phyloP scores from a whole-genome alignment of 148 eudicot genomes.

The Vaccinium corymbosum region DNA sequence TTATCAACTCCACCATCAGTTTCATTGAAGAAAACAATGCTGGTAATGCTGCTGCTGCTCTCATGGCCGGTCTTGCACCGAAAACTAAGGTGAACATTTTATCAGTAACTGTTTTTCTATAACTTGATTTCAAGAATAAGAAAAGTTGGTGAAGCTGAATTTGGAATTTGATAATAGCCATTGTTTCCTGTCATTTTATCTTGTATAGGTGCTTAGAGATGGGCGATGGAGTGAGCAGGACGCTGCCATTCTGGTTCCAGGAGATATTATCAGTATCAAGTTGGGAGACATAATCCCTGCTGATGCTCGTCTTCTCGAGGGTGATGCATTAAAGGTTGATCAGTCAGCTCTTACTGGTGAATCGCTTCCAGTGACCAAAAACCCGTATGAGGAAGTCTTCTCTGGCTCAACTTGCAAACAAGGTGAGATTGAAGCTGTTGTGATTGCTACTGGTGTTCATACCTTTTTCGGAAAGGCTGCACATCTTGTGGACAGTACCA shows the following conservation, averaged over 20 bases:
- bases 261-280: slow-evolving; percentile 88
- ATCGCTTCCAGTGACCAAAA: slow-evolving; percentile 87
- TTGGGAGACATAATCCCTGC: slow-evolving; percentile 91
- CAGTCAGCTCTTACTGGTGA: slow-evolving; percentile 96
- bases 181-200: background rate
- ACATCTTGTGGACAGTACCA: slow-evolving; percentile 94
- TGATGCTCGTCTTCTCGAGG: slow-evolving; percentile 94
- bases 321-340: slow-evolving; percentile 83
- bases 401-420: slow-evolving; percentile 97
- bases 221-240: slow-evolving; percentile 86
- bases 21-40: slow-evolving; percentile 96
- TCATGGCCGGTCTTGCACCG: slow-evolving; percentile 98
- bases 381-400: slow-evolving; percentile 74
- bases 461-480: slow-evolving; percentile 98
- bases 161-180: background rate
- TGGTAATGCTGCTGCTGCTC: slow-evolving; percentile 97
- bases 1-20: slow-evolving; percentile 91
- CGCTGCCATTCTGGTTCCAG: slow-evolving; percentile 81
- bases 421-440: slow-evolving; percentile 89
- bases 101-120: background rate
- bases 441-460: slow-evolving; percentile 94
- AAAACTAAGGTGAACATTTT: slow-evolving; percentile 66
- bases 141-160: background rate
- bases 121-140: background rate
- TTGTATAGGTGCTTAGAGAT: slow-evolving; percentile 69